Base-by-base conservation (phyloP, 345 rosid species). In the Diplotaxis tenuifolia region DNA sequence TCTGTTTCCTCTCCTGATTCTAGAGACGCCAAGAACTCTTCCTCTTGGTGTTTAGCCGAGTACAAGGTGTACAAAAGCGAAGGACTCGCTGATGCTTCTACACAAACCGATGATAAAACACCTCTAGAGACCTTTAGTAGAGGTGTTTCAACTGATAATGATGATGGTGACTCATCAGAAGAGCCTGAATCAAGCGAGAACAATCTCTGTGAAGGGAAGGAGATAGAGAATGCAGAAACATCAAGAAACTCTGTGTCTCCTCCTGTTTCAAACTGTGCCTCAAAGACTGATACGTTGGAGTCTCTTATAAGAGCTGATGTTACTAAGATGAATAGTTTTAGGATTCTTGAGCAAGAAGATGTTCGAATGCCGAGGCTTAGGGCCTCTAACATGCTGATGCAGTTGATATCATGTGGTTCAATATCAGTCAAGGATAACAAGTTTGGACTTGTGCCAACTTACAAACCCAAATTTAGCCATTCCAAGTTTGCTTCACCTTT, bases 341-440 rank as follows among this genome's bases (percentile, higher is more conserved):
- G 97, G 83, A 92, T 92, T 75, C 88, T 86, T 62, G 87, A 86
- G 68, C 90, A 85, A 84, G 98, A 89, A 78, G 94, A 90, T 12
- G 64, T 86, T 66, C 87, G 88, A 72, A 80, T 86, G 82, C 86
- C 91, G 10, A 87, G 89, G 79, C 79, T 92, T 62, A 92, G 85
- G 78, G 92, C 97, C 50, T 75, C 92, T 4, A 88, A 76, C 74
- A 82, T 90, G 89, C 68, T 95, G 74, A 80, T 95, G 96, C 99
- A 95, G 42, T 75, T 95, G 86, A 92, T 95, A 75, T 92, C 99
- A 0, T 92, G 99, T 42, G 99, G 99, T 9, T 95, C 98, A 21
- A 81, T 95, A 83, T 87, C 99, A 10, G 99, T 95, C 36, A 92
- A 90, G 82, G 97, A 95, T 75, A 84, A 90, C 74, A 88, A 82